These are phyloP conservation scores for Stagonosporopsis vannaccii DNA, from an alignment of 2,329 filamentous ascomycete genomes.

Conservation along the genomic window DNA sequence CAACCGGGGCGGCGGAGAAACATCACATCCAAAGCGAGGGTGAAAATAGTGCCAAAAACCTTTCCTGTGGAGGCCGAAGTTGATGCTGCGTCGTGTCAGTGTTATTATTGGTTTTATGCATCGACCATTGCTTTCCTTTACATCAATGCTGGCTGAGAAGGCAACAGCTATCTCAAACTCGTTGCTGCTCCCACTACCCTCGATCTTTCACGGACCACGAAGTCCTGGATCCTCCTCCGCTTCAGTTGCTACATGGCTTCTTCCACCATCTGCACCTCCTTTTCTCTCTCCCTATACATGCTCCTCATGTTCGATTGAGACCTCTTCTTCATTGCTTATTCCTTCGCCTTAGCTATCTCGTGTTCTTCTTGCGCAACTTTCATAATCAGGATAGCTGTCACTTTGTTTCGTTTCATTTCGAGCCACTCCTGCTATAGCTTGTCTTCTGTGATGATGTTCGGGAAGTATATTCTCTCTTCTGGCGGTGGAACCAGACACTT, in stretches of 20 bases:
- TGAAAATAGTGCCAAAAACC: not conserved
- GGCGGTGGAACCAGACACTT: not conserved
- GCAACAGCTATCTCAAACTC: not conserved
- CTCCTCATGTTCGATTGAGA: not conserved
- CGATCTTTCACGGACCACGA: not conserved
- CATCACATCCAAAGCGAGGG: not conserved
- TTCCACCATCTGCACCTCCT: not conserved
- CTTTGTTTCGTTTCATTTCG: not conserved
- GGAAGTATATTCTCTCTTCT: not conserved
- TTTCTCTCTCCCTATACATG: not conserved
- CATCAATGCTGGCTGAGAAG: not conserved
- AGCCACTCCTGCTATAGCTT: not conserved
- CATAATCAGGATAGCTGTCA: not conserved
- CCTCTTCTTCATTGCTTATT: not conserved
- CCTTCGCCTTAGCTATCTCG: not conserved
- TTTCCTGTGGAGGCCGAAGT: not conserved
- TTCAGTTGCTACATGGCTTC: not conserved
- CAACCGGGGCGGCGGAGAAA: conserved; percentile 12
- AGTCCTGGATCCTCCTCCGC: not conserved
- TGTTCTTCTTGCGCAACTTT: not conserved
- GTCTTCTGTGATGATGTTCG: not conserved
- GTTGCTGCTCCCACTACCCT: not conserved
- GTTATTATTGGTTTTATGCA: not conserved
- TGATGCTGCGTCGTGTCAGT: not conserved
- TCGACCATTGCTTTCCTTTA: conserved; percentile 1